A percentile compares a stretch with the other conserved stretches of the same genome.
These are phyloP conservation scores for Plasmodium coatneyi DNA, from an alignment of 169 alveolate species.

Conservation along the genomic window DNA sequence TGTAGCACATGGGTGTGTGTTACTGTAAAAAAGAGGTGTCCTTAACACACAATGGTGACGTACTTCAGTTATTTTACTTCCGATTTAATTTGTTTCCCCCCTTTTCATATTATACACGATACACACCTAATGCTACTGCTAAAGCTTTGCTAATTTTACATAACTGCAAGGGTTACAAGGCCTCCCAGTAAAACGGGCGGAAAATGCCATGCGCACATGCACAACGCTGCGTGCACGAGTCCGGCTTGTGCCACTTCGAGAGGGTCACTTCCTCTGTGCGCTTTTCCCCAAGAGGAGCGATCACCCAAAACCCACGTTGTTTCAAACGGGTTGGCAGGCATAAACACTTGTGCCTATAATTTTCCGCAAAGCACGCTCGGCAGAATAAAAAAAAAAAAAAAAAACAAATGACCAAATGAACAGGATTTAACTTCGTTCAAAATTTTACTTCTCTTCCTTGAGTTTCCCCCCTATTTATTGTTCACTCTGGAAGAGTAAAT, in stretches of 20 bases:
- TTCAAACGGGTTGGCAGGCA: not conserved
- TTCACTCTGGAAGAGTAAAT: not conserved
- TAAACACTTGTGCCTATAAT: not conserved
- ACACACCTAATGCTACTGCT: not conserved
- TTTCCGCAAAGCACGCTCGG: not conserved
- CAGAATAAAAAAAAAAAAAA: not conserved
- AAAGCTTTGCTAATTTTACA: not conserved
- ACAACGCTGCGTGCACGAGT: not conserved
- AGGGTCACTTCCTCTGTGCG: not conserved
- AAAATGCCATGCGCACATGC: not conserved
- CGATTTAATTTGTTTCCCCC: not conserved
- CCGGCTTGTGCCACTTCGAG: not conserved
- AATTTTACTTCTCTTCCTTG: not conserved
- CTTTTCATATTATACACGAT: not conserved
- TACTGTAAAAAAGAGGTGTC: not conserved
- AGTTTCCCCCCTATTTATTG: not conserved
- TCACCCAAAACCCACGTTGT: not conserved
- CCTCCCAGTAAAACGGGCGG: too few relatives aligned
- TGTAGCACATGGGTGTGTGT: not conserved
- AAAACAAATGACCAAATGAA: not conserved
- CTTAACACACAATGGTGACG: not conserved
- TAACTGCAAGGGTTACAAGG: not conserved
- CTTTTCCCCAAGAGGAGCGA: not conserved
- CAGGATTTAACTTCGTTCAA: not conserved
- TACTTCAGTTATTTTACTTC: not conserved